A percentile compares a stretch with the other conserved stretches of the same genome.
Conservation (phyloP, 1,284 basidiomycete genomes). For the Albatrellus sp. region DNA sequence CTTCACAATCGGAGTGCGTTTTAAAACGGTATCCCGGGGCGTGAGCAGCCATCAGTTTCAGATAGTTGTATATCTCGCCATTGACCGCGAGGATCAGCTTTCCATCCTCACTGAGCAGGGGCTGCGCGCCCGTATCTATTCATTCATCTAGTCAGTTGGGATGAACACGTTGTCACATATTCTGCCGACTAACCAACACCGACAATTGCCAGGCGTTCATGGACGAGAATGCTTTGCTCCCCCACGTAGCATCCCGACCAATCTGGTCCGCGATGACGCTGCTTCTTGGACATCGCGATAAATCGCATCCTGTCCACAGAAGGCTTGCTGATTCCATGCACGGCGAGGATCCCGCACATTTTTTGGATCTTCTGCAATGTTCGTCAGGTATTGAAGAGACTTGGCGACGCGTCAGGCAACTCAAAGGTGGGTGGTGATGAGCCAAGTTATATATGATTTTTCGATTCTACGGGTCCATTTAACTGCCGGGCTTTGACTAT, state of each 20-base stretch:
- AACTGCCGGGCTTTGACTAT: no score
- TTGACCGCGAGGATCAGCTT: constrained; percentile 88
- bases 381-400: no score
- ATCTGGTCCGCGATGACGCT: constrained; percentile 90
- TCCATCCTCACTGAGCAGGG: constrained; percentile 80
- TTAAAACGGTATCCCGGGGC: constrained; percentile 72
- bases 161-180: no score
- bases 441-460: no score
- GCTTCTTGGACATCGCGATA: constrained; percentile 79
- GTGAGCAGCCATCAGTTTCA: constrained; percentile 65
- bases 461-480: no score
- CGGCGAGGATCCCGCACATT: constrained; percentile 89
- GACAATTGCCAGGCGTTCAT: constrained; percentile 92
- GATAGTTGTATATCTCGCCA: constrained; percentile 99
- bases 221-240: constrained; percentile 70
- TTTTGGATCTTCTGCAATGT: no score
- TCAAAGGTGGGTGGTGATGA: no score
- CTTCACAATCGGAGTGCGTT: constrained; percentile 98
- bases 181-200: constrained; percentile 72
- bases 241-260: constrained; percentile 92
- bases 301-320: constrained; percentile 56
- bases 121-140: constrained; percentile 93
- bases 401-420: no score
- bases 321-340: constrained; percentile 69
- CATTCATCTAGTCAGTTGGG: background rate